Base-by-base conservation (phyloP, 306 rosid genomes). In the Inga leiocalycina region DNA sequence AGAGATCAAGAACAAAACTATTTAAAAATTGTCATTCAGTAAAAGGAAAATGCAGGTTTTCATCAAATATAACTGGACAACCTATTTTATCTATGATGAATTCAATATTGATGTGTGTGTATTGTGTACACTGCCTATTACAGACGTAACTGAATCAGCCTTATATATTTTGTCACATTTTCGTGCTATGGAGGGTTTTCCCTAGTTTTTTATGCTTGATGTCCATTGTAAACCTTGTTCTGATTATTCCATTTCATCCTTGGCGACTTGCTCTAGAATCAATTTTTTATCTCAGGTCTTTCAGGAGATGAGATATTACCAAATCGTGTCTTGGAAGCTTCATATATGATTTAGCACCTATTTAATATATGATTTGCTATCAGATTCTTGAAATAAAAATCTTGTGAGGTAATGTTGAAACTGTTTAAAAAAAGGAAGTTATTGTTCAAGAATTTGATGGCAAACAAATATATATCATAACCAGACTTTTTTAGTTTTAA, bases 211-310 rank as follows among this genome's bases (percentile, higher is more conserved):
- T 62, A 24, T 68, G 69, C 14, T 67, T 66, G 39, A 43, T 65
- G 64, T 72, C 54, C 44, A 41, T 77, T 76, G 45, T 27, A 14
- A 74, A 68, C 74, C 71, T 39, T 70, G 71, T 65, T 83, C 87
- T 90, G 86, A 85, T 80, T 68, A 27, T 69, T 86, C 72, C 62
- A 24, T 81, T 74, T 65, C 65, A 68, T 75, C 64, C 85, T 77
- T 76, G 83, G 89, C 71, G 78, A 79, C 85, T 76, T 87, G 73
- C 87, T 88, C 73, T 95, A 96, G 99, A 96, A 96, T 89, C 99
- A 96, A 82, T 94, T 96, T 89, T 96, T 96, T 84, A 94, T 96
- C 80, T 96, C 98, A 84, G 99, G 99, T 82, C 98, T 94, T 73
- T 85, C 99, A 39, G 97, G 90, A 80, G 98, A 96, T 88, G 98